These are phyloP conservation scores for Phyllosticta capitalensis DNA, from an alignment of 2,329 filamentous ascomycete genomes.

Conservation along the genomic window DNA sequence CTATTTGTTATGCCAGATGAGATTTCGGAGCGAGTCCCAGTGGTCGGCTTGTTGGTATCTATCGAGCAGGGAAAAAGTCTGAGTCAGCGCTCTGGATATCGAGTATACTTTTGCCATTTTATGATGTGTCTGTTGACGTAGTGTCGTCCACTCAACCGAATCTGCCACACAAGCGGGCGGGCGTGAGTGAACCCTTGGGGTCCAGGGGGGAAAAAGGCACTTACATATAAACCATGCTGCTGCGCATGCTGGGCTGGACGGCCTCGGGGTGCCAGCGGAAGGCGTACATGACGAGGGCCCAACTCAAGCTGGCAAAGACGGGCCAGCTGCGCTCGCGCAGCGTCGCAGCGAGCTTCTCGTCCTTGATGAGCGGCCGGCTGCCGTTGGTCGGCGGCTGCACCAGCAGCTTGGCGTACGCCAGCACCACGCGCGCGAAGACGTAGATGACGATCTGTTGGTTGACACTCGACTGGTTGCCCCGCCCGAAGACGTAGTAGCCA, in stretches of 20 bases:
- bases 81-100: no score
- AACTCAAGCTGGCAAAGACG: slow-evolving; percentile 80
- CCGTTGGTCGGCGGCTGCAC: slow-evolving; percentile 48
- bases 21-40: slow-evolving; percentile 78
- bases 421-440: slow-evolving; percentile 82
- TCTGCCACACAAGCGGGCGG: neutral
- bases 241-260: slow-evolving; percentile 81
- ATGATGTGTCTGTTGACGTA: no score
- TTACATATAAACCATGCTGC: slow-evolving; percentile 97
- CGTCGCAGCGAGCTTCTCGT: slow-evolving; percentile 28
- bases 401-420: slow-evolving; percentile 74
- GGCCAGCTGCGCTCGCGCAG: slow-evolving; percentile 67
- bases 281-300: slow-evolving; percentile 91
- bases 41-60: slow-evolving; percentile 72
- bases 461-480: slow-evolving; percentile 65
- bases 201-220: slow-evolving; percentile 22
- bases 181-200: neutral
- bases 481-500: slow-evolving; percentile 88
- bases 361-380: slow-evolving; percentile 31
- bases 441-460: slow-evolving; percentile 98
- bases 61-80: neutral
- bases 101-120: no score
- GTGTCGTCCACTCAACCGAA: neutral
- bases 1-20: slow-evolving; percentile 73
- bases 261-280: slow-evolving; percentile 88